phyloP scores from a whole-genome alignment of 768 basidiomycete species.

The Guyanaporus albipodus region DNA sequence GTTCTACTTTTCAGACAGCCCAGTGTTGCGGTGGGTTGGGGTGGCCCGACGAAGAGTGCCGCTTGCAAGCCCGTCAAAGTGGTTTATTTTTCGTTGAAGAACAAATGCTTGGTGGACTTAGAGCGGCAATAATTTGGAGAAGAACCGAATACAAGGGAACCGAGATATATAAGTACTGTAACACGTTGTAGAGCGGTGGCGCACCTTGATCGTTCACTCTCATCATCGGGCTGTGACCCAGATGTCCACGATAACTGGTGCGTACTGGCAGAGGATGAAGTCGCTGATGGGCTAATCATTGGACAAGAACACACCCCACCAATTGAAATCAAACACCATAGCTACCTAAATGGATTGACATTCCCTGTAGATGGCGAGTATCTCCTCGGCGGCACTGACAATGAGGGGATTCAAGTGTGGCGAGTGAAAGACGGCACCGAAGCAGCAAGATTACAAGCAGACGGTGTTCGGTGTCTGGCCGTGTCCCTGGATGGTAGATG shows the following conservation, averaged over 20 bases:
- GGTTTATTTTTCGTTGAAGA: too few species aligned
- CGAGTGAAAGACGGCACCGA: neutral
- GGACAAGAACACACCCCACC: neutral
- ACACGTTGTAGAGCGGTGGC: too few species aligned
- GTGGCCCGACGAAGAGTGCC: constrained; percentile 40
- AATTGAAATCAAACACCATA: neutral
- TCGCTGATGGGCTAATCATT: neutral
- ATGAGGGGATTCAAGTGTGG: neutral
- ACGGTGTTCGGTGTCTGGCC: neutral
- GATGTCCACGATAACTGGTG: neutral
- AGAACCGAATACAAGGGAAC: too few species aligned
- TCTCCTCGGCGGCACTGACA: neutral
- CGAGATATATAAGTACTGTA: too few species aligned
- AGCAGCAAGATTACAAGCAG: too few species aligned
- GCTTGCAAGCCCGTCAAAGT: too few species aligned
- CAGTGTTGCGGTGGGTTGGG: constrained; percentile 44
- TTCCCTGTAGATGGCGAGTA: neutral
- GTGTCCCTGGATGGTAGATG: neutral
- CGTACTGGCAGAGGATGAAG: too few species aligned
- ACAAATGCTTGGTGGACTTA: too few species aligned
- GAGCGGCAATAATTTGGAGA: too few species aligned
- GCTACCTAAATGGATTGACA: neutral
- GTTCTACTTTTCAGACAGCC: constrained; percentile 54
- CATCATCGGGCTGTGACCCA: too few species aligned
- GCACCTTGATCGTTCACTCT: too few species aligned